A percentile compares a stretch with the other conserved stretches of the same genome.
Evolutionary conservation across 1,284 basidiomycete genomes (phyloP).

Genomic region (Boletellus deceptivus): DNA sequence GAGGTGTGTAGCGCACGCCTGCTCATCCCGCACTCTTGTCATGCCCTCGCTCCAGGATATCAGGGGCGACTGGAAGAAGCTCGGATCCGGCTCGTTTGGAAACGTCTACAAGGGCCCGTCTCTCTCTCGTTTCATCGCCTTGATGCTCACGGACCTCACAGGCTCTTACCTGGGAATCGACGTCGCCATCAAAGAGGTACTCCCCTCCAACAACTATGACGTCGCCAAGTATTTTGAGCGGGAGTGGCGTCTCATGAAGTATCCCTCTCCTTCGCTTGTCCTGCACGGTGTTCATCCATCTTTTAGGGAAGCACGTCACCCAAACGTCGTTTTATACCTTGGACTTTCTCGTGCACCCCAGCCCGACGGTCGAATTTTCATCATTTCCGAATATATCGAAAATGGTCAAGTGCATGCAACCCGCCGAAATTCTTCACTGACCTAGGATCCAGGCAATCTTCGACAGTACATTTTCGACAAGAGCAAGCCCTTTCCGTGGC

Average conservation of each 20-base stretch:
- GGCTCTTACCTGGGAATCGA: conserved; percentile 92
- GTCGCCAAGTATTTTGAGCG: conserved; percentile 97
- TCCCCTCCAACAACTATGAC: conserved; percentile 87
- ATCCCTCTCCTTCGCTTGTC: conserved; percentile 5
- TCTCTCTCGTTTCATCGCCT: neutral
- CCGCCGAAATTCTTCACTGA: conserved; percentile 2
- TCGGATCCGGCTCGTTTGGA: conserved; percentile 91
- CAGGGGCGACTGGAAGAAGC: conserved; percentile 82
- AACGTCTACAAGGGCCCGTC: conserved; percentile 83
- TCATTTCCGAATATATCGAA: conserved; percentile 87
- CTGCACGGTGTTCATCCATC: conserved; percentile 7
- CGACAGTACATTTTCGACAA: conserved; percentile 85
- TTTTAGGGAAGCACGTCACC: conserved; percentile 75
- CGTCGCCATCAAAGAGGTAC: conserved; percentile 94
- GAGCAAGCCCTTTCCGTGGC: conserved; percentile 82
- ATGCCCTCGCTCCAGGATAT: conserved; percentile 60
- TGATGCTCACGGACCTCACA: conserved; percentile 30
- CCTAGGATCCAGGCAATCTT: conserved; percentile 57
- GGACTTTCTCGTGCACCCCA: conserved; percentile 87
- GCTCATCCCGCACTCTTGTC: neutral
- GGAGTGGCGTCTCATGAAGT: conserved; percentile 96
- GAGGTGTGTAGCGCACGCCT: conserved; percentile 28
- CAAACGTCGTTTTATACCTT: conserved; percentile 93
- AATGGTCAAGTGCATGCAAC: conserved; percentile 44
- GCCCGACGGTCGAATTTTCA: conserved; percentile 82